Conservation (phyloP, 1,139 yeast genomes). For the Diutina siamensis region DNA sequence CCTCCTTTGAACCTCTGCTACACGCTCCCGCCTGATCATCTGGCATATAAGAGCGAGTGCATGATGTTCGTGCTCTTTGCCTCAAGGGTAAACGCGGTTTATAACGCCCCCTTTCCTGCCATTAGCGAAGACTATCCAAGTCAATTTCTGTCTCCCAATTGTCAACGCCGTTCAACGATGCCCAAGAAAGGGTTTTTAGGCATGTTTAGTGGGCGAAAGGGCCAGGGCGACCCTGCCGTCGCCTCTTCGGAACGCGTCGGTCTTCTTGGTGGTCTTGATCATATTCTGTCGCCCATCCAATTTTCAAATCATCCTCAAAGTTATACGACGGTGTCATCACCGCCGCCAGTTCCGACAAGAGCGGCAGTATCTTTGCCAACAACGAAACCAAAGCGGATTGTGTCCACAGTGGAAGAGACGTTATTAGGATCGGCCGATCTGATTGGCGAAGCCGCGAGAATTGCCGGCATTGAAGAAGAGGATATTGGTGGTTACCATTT, state of each 20-base stretch:
- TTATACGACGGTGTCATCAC: background rate
- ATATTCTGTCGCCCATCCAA: background rate
- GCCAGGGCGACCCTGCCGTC: background rate
- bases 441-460: background rate
- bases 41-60: background rate
- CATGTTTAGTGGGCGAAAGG: background rate
- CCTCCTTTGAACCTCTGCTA: background rate
- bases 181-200: constrained; percentile 3
- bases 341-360: background rate
- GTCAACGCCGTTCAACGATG: background rate
- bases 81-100: background rate
- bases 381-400: background rate
- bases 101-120: background rate
- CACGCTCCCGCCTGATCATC: background rate
- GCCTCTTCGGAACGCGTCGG: background rate
- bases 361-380: background rate
- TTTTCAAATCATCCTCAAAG: background rate
- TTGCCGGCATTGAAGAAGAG: background rate
- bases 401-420: constrained; percentile 3
- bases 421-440: background rate
- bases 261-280: background rate
- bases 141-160: background rate
- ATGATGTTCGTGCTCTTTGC: background rate
- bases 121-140: background rate
- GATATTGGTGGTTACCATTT: background rate